Evolutionary conservation across 192 early-diverging fungal species (phyloP).

Genomic region (Coemansia sp.): DNA sequence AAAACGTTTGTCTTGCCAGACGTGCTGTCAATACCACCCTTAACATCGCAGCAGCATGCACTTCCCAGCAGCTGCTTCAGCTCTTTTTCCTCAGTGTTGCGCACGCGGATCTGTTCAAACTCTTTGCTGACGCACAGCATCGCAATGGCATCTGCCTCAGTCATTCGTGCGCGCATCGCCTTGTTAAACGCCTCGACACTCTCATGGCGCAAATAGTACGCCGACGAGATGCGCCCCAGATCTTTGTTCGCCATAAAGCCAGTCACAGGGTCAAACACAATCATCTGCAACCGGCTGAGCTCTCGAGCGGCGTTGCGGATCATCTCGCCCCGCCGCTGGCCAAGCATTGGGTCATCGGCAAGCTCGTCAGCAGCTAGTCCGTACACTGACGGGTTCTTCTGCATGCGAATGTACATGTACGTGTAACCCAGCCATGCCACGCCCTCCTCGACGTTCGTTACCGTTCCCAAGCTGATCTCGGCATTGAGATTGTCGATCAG

Average conservation of each 20-base stretch:
- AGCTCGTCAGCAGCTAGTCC: slow-evolving; percentile 80
- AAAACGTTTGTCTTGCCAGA: slow-evolving; percentile 94
- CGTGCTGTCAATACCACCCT: slow-evolving; percentile 77
- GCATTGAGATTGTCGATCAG: slow-evolving; percentile 97
- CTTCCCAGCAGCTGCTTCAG: slow-evolving; percentile 66
- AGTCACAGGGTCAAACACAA: slow-evolving; percentile 79
- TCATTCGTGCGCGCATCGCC: slow-evolving; percentile 83
- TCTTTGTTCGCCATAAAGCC: slow-evolving; percentile 88
- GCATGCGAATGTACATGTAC: slow-evolving; percentile 94
- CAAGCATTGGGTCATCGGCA: slow-evolving; percentile 76
- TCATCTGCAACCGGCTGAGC: slow-evolving; percentile 88
- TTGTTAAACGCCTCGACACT: slow-evolving; percentile 88
- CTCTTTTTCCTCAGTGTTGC: slow-evolving; percentile 86
- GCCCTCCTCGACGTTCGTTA: slow-evolving; percentile 93
- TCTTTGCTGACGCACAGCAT: slow-evolving; percentile 89
- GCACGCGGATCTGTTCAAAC: slow-evolving; percentile 91
- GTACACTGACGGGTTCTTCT: slow-evolving; percentile 91
- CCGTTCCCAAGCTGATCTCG: slow-evolving; percentile 92
- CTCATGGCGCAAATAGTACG: slow-evolving; percentile 87
- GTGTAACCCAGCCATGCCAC: slow-evolving; percentile 98
- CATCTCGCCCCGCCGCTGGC: slow-evolving; percentile 77
- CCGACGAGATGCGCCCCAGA: slow-evolving; percentile 87
- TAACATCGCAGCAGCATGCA: slow-evolving; percentile 83
- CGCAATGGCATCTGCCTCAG: slow-evolving; percentile 88
- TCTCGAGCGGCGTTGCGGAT: slow-evolving; percentile 71